Conservation (phyloP, 108 stramenopile species). For the Nitzschia palea region DNA sequence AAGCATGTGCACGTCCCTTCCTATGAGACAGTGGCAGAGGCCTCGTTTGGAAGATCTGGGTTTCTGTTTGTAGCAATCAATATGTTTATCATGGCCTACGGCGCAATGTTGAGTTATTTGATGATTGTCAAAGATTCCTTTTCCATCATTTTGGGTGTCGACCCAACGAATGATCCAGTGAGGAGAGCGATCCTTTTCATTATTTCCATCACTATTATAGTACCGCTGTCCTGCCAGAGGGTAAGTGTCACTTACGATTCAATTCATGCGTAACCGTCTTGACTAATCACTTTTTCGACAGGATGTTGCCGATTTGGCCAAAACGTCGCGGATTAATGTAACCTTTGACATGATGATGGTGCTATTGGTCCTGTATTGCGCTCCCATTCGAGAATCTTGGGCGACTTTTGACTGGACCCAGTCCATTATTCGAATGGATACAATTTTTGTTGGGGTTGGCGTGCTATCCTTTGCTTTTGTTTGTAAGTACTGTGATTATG, state of each 20-base stretch:
- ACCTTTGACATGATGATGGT: conserved; percentile 63
- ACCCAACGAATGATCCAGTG: conserved; percentile 39
- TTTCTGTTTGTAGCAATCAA: conserved; percentile 69
- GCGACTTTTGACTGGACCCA: conserved; percentile 29
- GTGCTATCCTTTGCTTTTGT: conserved; percentile 88
- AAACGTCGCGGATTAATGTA: conserved; percentile 66
- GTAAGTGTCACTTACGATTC: conserved; percentile 17
- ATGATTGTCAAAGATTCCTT: conserved; percentile 87
- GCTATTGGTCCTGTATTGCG: conserved; percentile 41
- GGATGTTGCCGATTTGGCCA: conserved; percentile 86
- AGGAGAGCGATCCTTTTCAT: conserved; percentile 53
- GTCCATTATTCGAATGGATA: conserved; percentile 36
- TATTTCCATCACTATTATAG: conserved; percentile 57
- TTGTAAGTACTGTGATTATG: too few species aligned
- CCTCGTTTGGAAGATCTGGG: conserved; percentile 69
- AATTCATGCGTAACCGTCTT: too few species aligned
- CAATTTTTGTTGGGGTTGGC: conserved; percentile 81
- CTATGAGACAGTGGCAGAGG: conserved; percentile 81
- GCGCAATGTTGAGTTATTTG: conserved; percentile 79
- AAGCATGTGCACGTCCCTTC: conserved; percentile 73
- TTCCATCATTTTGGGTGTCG: conserved; percentile 60
- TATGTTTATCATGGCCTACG: conserved; percentile 86
- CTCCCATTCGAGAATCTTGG: conserved; percentile 23
- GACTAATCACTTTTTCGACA: too few species aligned
- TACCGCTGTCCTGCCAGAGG: conserved; percentile 72